Conservation (phyloP, 202 grass and related monocot genomes). For the Dendrocalamus latiflorus region DNA sequence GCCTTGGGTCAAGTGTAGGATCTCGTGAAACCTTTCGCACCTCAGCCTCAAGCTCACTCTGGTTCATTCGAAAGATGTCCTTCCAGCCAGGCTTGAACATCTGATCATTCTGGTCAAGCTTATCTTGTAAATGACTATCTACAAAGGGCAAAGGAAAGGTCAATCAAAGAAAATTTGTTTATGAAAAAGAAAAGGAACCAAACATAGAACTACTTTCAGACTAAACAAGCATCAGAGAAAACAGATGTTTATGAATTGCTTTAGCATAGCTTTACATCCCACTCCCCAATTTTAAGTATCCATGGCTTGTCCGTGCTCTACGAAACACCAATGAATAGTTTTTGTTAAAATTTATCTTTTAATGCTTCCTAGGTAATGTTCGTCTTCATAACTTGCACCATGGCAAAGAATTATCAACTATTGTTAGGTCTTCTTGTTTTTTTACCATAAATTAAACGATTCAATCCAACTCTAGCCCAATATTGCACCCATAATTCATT, state of each 20-base stretch:
- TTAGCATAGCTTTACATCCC: background rate
- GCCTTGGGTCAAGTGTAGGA: slow-evolving; percentile 80
- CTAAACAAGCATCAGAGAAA: slow-evolving; percentile 16
- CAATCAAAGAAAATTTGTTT: background rate
- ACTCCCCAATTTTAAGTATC: background rate
- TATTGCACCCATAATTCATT: background rate
- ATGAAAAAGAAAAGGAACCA: background rate
- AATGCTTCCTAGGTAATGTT: background rate
- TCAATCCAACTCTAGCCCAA: background rate
- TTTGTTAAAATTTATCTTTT: background rate
- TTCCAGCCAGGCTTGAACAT: slow-evolving; percentile 98
- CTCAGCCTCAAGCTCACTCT: slow-evolving; percentile 89
- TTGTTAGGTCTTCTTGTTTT: background rate
- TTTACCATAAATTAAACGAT: background rate
- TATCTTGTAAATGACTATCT: slow-evolving; percentile 55
- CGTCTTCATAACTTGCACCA: background rate
- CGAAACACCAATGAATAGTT: background rate
- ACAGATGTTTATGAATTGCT: slow-evolving; percentile 8
- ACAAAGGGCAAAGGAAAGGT: slow-evolving; percentile 13
- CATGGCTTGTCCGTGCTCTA: background rate
- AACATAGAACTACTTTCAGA: slow-evolving; percentile 14
- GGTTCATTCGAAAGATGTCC: slow-evolving; percentile 97
- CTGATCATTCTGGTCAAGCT: slow-evolving; percentile 65
- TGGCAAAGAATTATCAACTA: background rate
- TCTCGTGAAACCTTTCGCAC: slow-evolving; percentile 90